A percentile compares a stretch with the other conserved stretches of the same genome.
Evolutionary conservation across 208 protist species (phyloP).

Genomic region (Acanthamoeba healyi): DNA sequence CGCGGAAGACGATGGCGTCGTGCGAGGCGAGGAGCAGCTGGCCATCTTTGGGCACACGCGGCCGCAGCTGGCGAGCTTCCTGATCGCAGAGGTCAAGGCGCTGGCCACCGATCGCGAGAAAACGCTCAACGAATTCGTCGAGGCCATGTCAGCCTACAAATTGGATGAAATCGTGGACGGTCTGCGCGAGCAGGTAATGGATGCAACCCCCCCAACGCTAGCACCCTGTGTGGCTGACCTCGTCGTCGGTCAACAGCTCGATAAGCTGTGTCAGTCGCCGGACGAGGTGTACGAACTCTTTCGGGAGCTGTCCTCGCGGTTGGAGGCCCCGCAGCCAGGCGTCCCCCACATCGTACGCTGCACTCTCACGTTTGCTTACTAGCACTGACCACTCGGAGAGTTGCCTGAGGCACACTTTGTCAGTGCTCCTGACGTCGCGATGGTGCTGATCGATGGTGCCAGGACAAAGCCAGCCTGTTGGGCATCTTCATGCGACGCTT

Average conservation of each 20-base stretch:
- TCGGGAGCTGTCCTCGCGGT: neutral
- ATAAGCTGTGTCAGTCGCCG: neutral
- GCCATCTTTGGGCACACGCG: neutral
- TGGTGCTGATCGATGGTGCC: no score
- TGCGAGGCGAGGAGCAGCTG: neutral
- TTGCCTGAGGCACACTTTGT: neutral
- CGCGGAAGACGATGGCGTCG: neutral
- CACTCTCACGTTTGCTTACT: neutral
- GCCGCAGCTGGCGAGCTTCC: constrained; percentile 25
- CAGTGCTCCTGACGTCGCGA: neutral
- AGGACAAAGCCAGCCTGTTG: constrained; percentile 42
- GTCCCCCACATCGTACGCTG: constrained; percentile 35
- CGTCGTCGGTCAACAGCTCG: neutral
- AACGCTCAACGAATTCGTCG: neutral
- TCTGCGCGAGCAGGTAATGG: neutral
- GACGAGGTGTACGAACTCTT: constrained; percentile 53
- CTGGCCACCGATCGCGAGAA: constrained; percentile 40
- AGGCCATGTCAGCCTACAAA: neutral
- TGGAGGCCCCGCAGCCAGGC: neutral
- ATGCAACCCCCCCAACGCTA: neutral
- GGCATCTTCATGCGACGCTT: constrained; percentile 61
- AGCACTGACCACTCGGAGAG: neutral
- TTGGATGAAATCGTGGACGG: constrained; percentile 42
- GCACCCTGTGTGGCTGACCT: neutral
- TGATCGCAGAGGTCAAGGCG: constrained; percentile 14